Evolutionary conservation across 2,329 filamentous ascomycete species (phyloP).

Genomic region (Hymenoscyphus fructigenus): DNA sequence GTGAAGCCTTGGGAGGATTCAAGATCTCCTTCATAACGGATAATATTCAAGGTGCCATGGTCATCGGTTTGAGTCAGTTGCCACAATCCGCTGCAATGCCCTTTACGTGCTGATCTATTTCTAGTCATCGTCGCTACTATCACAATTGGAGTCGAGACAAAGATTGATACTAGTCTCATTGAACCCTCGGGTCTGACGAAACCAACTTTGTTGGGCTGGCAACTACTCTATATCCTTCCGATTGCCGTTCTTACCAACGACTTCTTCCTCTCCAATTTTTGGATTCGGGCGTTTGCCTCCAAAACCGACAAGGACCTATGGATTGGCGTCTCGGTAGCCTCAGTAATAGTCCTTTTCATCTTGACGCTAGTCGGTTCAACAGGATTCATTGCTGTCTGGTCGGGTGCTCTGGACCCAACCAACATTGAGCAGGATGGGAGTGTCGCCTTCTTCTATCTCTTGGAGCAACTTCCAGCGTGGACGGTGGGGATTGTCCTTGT

Average conservation of each 20-base stretch:
- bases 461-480: constrained; percentile 72
- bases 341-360: constrained; percentile 63
- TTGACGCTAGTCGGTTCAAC: constrained; percentile 70
- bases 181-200: constrained; percentile 68
- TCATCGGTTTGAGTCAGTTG: constrained; percentile 57
- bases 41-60: constrained; percentile 77
- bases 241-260: constrained; percentile 80
- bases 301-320: constrained; percentile 76
- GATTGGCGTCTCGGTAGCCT: constrained; percentile 70
- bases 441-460: constrained; percentile 72
- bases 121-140: constrained; percentile 69
- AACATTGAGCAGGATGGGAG: constrained; percentile 61
- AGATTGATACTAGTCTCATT: constrained; percentile 69
- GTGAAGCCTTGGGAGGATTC: constrained; percentile 73
- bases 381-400: constrained; percentile 77
- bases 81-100: too few species aligned
- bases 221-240: constrained; percentile 80
- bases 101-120: not conserved
- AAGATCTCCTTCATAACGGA: constrained; percentile 82
- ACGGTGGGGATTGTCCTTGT: constrained; percentile 80
- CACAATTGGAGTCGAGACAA: constrained; percentile 71
- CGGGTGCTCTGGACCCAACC: constrained; percentile 64
- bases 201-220: constrained; percentile 73
- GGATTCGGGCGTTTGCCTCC: constrained; percentile 80
- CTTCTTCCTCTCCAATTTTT: constrained; percentile 83